phyloP scores from a whole-genome alignment of 75 land plant species.

The Pinus albicaulis region DNA sequence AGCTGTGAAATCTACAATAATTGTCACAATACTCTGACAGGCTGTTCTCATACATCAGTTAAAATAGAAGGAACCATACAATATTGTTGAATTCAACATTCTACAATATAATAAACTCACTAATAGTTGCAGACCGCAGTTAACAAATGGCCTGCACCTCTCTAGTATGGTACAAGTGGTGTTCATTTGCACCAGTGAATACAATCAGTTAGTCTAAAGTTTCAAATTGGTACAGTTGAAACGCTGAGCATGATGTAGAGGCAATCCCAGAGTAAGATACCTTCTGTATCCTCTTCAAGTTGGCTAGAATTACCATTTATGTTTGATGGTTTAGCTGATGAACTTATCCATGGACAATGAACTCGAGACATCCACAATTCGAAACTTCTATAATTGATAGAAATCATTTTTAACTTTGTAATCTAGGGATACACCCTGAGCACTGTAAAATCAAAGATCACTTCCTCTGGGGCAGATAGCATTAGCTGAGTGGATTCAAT shows the following conservation, averaged over 20 bases:
- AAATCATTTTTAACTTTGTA: neutral
- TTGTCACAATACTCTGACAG: no score
- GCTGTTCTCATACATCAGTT: no score
- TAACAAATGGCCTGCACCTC: constrained; percentile 1
- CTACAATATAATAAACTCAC: neutral
- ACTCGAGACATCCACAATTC: neutral
- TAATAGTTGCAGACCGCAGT: neutral
- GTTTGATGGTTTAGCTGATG: neutral
- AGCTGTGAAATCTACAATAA: no score
- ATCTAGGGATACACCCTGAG: neutral
- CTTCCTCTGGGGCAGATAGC: neutral
- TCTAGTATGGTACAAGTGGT: neutral
- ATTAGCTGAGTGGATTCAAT: neutral
- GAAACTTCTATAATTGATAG: neutral
- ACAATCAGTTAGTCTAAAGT: neutral
- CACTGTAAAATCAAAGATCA: neutral
- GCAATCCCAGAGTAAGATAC: neutral
- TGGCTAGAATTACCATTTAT: neutral
- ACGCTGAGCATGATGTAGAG: neutral
- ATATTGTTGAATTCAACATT: neutral
- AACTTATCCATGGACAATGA: neutral
- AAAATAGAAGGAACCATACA: neutral
- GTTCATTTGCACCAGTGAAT: constrained; percentile 5
- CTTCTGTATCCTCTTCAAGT: neutral
- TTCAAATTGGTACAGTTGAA: neutral